phyloP scores from a whole-genome alignment of 1,284 basidiomycete genomes.

The Stygiomarasmius scandens region DNA sequence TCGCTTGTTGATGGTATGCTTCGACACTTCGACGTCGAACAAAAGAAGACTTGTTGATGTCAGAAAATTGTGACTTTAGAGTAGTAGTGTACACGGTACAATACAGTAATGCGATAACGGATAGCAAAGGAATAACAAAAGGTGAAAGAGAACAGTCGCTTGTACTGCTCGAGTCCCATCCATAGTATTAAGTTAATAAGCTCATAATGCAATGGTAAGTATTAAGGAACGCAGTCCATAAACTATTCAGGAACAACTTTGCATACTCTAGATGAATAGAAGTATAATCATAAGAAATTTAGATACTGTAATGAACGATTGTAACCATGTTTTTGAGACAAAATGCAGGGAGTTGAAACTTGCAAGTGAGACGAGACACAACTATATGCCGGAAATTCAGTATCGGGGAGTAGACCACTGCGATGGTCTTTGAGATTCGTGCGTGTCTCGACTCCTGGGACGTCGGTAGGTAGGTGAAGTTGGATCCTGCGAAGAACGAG shows the following conservation, averaged over 20 bases:
- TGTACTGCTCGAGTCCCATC: slow-evolving; percentile 5
- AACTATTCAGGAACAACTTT: slow-evolving; percentile 8
- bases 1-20: neutral
- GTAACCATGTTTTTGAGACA: neutral
- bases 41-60: neutral
- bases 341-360: neutral
- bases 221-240: slow-evolving; percentile 15
- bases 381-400: neutral
- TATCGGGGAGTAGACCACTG: slow-evolving; percentile 33
- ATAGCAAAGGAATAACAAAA: neutral
- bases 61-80: neutral
- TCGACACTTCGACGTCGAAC: neutral
- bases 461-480: slow-evolving; percentile 32
- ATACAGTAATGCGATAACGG: neutral
- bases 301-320: slow-evolving; percentile 4
- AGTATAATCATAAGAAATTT: slow-evolving; percentile 8
- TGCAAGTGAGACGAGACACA: too few species aligned
- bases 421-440: slow-evolving; percentile 40
- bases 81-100: neutral
- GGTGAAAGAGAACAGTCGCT: neutral
- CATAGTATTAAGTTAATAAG: slow-evolving; percentile 6
- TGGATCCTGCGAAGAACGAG: slow-evolving; percentile 42
- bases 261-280: neutral
- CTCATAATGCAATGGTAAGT: neutral
- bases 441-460: slow-evolving; percentile 26